Evolutionary conservation across 2,329 filamentous ascomycete genomes (phyloP), one percentile per base, ranked within the genome.

Genomic region (Venturia nashicola): DNA sequence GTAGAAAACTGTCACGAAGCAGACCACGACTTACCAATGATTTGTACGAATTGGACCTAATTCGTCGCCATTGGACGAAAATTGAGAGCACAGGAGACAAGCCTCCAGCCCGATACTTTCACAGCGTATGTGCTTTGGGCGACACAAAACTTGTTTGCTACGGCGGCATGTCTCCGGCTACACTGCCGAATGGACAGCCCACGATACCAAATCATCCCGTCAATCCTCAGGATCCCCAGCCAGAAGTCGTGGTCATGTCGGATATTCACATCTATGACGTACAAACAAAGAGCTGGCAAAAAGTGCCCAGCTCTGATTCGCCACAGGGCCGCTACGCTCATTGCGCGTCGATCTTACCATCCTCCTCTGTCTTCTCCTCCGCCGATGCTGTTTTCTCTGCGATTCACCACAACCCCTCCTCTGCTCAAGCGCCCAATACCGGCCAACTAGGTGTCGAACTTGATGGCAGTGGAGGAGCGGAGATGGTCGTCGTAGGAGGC

Each of bases 91-190:
- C 80, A 36, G 94, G 94, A 55, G 91, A 97, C 70, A 79, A 95
- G 44, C 94, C 94, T 1, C 89, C 91, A 1, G 91, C 94, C 9
- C 85, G 94, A 66, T 99, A 99, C 74, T 99, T 99, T 68, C 94
- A 99, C 78, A 97, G 91, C 67, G 89, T 97, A 74, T 99, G 94
- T 73, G 84, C 90, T 1, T 78, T 99, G 2, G 94, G 94, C 27
- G 94, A 97, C 72, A 93, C 91, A 2, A 99, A 97, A 75, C 82
- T 99, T 74, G 93, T 99, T 3, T 97, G 93, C 76, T 99, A 97
- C 75, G 94, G 94, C 65, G 94, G 94, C 69, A 99, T 99, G 94
- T 97, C 93, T 11, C 92, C 93, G 0, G 84, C 86, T 12, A 78
- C 81, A 7, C 81, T 72, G 48, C 71, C 78, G 16, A 68, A 70